Evolutionary conservation across 202 grass and related monocot genomes (phyloP), one percentile per base, ranked within the genome.

Genomic region (Carex arenaria): DNA sequence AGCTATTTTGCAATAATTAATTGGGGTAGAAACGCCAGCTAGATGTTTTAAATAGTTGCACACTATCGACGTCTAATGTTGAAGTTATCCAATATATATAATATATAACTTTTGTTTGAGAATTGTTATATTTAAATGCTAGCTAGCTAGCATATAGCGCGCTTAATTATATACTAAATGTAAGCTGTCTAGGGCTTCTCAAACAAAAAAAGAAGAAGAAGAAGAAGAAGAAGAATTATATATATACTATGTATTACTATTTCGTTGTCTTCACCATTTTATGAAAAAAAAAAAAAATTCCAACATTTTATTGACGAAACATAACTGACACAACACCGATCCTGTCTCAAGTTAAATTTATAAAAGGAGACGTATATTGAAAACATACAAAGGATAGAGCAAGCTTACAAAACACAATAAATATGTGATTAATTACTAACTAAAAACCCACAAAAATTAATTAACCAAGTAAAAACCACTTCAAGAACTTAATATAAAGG

Each of bases 381-480:
- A 57, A 57, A 57, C 54, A 57, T 43, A 45, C 8, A 30, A 31
- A 64, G 3, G 3, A 11, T 19, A 23, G 12, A 28, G 17, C 8
- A 42, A 10, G 49, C 32, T 28, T 23, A 2, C 2, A 31, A 45
- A n/a, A 83, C 47, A 30, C 4, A 32, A 60, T 5, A 11, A 1
- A 45, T 61, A 14, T 82, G 20, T 18, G 26, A 38, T 4, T 18
- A 32, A 38, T 4, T 12, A 32, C 32, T 76, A 85, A 51, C 26
- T n/a, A 79, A 34, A 86, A 54, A 64, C 15, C 79, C 28, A 74
- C 66, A n/a, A 67, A 15, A 17, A 63, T 80, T 64, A 17, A 63
- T 80, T 64, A 32, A 64, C 22, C 5, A 42, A 63, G 6, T 45
- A 86, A 80, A 69, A 87, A 77, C 28, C 70, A 77, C 26, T 31